Conservation (phyloP, 345 rosid genomes). For the Euphorbia lathyris region DNA sequence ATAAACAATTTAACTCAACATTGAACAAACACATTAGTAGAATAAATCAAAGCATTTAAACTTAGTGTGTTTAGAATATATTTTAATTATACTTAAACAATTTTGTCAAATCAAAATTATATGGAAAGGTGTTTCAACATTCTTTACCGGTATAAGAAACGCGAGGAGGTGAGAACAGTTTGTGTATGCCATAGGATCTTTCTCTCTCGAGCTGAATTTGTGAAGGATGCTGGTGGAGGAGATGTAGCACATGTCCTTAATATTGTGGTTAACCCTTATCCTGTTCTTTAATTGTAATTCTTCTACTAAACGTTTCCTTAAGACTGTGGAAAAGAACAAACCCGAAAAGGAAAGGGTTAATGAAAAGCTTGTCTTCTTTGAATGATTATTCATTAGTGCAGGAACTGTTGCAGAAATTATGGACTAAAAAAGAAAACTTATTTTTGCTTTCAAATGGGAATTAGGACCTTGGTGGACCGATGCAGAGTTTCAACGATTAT, state of each 20-base stretch:
- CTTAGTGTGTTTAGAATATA: too few relatives aligned
- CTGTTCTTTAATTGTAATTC: slow-evolving; percentile 31
- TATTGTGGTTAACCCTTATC: slow-evolving; percentile 26
- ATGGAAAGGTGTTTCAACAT: too few relatives aligned
- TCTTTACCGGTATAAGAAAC: slow-evolving; percentile 25
- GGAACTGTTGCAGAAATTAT: neutral
- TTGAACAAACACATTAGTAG: too few relatives aligned
- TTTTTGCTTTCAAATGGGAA: neutral
- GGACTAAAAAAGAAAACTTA: neutral
- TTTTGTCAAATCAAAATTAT: too few relatives aligned
- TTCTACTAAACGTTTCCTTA: neutral
- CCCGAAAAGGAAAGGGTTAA: slow-evolving; percentile 7
- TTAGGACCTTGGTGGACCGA: too few relatives aligned
- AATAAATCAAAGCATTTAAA: too few relatives aligned
- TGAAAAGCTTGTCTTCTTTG: neutral
- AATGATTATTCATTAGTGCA: too few relatives aligned
- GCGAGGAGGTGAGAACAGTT: slow-evolving; percentile 31
- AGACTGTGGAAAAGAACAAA: neutral
- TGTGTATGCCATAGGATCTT: slow-evolving; percentile 36
- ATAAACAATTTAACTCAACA: too few relatives aligned
- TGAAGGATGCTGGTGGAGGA: slow-evolving; percentile 30
- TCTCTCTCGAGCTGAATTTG: slow-evolving; percentile 27
- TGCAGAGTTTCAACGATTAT: too few relatives aligned
- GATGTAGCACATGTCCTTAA: slow-evolving; percentile 29
- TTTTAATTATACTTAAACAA: too few relatives aligned